Evolutionary conservation across 148 eudicot species (phyloP).

Genomic region (Euryodendron excelsum): DNA sequence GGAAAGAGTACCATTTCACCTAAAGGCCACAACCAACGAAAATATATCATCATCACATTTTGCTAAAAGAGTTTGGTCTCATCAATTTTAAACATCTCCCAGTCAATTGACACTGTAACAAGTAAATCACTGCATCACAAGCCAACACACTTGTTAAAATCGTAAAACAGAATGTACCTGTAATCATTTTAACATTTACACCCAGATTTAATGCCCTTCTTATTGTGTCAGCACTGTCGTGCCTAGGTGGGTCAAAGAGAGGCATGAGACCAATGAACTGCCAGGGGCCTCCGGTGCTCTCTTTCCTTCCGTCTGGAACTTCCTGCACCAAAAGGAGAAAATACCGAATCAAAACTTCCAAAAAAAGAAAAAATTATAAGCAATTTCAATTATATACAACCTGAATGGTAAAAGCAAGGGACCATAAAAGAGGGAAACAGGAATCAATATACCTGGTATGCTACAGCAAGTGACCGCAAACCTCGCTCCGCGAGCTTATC

Average conservation of each 20-base stretch:
- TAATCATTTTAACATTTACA: conserved; percentile 95
- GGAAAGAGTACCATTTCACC: background rate
- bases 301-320: conserved; percentile 94
- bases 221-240: conserved; percentile 98
- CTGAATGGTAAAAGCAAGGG: background rate
- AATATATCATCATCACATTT: background rate
- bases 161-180: conserved; percentile 48
- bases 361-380: background rate
- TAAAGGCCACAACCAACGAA: background rate
- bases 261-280: conserved; percentile 95
- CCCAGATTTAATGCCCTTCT: conserved; percentile 96
- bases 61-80: background rate
- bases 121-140: background rate
- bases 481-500: conserved; percentile 99
- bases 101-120: background rate
- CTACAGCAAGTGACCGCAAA: conserved; percentile 91
- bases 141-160: background rate
- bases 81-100: background rate
- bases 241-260: conserved; percentile 98
- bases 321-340: conserved; percentile 44
- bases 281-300: conserved; percentile 97
- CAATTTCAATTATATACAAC: background rate
- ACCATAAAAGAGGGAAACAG: background rate
- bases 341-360: background rate
- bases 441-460: conserved; percentile 68